phyloP scores from a whole-genome alignment of 257 asterid genomes.

The Nicotiana otophora region DNA sequence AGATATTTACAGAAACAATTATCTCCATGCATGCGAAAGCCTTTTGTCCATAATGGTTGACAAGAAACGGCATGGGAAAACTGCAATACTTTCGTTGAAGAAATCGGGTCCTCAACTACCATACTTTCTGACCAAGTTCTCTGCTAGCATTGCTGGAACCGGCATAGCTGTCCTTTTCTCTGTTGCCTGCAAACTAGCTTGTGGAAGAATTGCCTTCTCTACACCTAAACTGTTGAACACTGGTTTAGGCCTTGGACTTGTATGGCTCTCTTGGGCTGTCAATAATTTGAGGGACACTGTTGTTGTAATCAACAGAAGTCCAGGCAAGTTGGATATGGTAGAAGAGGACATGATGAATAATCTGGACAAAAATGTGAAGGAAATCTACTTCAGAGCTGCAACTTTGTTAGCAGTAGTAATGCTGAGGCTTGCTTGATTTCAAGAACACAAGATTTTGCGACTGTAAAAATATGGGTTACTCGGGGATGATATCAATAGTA shows the following conservation, averaged over 20 bases:
- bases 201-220: conserved; percentile 49
- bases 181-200: conserved; percentile 53
- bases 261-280: conserved; percentile 86
- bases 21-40: conserved; percentile 73
- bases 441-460: neutral
- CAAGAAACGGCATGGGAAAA: conserved; percentile 46
- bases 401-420: conserved; percentile 55
- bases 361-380: conserved; percentile 58
- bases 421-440: conserved; percentile 50
- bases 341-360: conserved; percentile 60
- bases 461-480: neutral
- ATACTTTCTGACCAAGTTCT: conserved; percentile 54
- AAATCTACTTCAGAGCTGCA: conserved; percentile 56
- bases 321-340: conserved; percentile 26
- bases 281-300: conserved; percentile 71
- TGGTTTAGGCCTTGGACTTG: conserved; percentile 76
- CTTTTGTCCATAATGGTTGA: conserved; percentile 68
- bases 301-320: conserved; percentile 40
- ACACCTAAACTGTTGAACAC: conserved; percentile 53
- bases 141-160: conserved; percentile 86
- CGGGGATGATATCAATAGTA: neutral
- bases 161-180: conserved; percentile 78
- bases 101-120: conserved; percentile 73
- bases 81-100: conserved; percentile 54
- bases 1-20: conserved; percentile 44